phyloP scores from a whole-genome alignment of 805 yeast species.

The Groenewaldozyma salmanticensis region DNA sequence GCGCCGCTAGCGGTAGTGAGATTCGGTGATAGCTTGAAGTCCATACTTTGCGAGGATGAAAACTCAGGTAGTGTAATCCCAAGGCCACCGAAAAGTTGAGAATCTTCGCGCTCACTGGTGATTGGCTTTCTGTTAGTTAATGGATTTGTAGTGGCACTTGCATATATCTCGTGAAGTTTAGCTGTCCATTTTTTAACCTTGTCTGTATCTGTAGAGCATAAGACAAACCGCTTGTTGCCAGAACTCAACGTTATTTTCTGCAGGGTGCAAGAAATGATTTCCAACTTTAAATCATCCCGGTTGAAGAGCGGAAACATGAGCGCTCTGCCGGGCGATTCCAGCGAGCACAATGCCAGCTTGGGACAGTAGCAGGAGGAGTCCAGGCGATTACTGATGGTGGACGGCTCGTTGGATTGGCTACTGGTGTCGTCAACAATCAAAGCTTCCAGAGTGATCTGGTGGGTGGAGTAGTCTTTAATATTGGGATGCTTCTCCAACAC shows the following conservation, averaged over 20 bases:
- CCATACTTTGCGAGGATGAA: background rate
- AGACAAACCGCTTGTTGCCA: background rate
- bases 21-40: slow-evolving; percentile 4
- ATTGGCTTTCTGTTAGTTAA: background rate
- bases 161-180: background rate
- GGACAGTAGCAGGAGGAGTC: slow-evolving; percentile 1
- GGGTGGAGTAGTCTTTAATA: background rate
- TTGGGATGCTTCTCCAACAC: slow-evolving; percentile 6
- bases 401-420: background rate
- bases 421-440: slow-evolving; percentile 5
- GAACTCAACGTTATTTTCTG: background rate
- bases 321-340: slow-evolving; percentile 17
- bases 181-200: background rate
- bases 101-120: background rate
- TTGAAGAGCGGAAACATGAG: slow-evolving; percentile 17
- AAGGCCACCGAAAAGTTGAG: background rate
- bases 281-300: slow-evolving; percentile 6
- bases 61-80: background rate
- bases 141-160: background rate
- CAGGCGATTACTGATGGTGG: background rate
- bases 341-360: slow-evolving; percentile 13
- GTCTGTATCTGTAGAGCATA: background rate
- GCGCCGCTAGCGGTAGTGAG: background rate
- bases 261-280: background rate
- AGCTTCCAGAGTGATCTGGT: slow-evolving; percentile 9